Conservation (phyloP, 2,329 filamentous ascomycete species). For the Apiospora koreana region DNA sequence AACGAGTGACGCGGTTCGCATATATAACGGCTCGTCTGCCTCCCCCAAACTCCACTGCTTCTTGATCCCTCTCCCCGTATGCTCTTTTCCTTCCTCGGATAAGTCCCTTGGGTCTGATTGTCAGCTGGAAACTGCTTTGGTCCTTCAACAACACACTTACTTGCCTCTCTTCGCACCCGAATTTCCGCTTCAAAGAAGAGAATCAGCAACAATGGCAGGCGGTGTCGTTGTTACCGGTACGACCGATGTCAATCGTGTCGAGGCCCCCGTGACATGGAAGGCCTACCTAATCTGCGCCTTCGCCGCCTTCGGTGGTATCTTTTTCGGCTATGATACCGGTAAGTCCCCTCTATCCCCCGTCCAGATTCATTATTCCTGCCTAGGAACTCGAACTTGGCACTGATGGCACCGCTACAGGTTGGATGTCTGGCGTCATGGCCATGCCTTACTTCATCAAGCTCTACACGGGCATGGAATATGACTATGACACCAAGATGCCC, state of each 20-base stretch:
- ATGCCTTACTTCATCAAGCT: conserved; percentile 41
- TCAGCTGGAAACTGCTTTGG: neutral
- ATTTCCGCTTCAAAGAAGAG: neutral
- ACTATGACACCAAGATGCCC: conserved; percentile 26
- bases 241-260: conserved; percentile 53
- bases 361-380: too few relatives aligned
- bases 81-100: neutral
- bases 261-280: conserved; percentile 59
- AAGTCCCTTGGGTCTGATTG: neutral
- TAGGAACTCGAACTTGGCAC: neutral
- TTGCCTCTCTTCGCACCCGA: neutral
- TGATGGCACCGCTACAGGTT: conserved; percentile 43
- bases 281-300: conserved; percentile 42
- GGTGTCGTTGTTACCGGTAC: conserved; percentile 37
- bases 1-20: neutral
- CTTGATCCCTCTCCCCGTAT: neutral
- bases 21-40: neutral
- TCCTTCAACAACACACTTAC: neutral
- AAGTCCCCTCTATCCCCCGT: conserved; percentile 14
- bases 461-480: conserved; percentile 40
- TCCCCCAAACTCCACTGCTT: neutral
- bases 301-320: conserved; percentile 37
- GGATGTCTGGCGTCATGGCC: conserved; percentile 51
- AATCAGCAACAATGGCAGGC: conserved; percentile 27
- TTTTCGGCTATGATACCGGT: conserved; percentile 42